Evolutionary conservation across 768 basidiomycete species (phyloP).

Genomic region (Amanita rubescens): DNA sequence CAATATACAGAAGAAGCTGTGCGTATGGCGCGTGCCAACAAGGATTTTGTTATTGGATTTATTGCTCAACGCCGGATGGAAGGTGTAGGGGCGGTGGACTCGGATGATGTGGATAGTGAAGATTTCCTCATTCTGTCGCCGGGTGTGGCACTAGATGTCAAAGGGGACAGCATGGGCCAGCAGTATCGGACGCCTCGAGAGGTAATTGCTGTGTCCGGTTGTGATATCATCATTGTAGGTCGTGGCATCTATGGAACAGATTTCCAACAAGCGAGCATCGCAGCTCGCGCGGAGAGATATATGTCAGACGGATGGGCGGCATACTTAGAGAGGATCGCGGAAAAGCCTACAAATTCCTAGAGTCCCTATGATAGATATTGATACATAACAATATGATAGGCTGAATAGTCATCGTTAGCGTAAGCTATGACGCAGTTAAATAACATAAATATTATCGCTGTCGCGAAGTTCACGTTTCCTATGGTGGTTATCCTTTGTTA

Average conservation of each 20-base stretch:
- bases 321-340: constrained; percentile 56
- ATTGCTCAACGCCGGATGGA: constrained; percentile 88
- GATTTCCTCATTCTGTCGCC: constrained; percentile 92
- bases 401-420: neutral
- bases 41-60: constrained; percentile 93
- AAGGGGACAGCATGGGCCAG: constrained; percentile 86
- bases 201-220: constrained; percentile 74
- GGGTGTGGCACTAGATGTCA: constrained; percentile 77
- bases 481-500: neutral
- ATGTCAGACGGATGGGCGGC: constrained; percentile 85
- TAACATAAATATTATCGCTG: constrained; percentile 3
- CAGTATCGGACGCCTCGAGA: constrained; percentile 88
- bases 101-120: constrained; percentile 35
- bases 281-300: constrained; percentile 77
- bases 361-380: neutral
- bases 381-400: neutral
- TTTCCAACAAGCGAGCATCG: constrained; percentile 37
- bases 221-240: constrained; percentile 97
- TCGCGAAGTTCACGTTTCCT: neutral
- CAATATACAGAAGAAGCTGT: constrained; percentile 80
- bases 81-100: constrained; percentile 37
- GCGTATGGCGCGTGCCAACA: constrained; percentile 75
- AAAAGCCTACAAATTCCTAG: neutral
- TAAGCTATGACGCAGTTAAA: neutral
- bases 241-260: constrained; percentile 82